A percentile compares a stretch with the other conserved stretches of the same genome.
phyloP scores from a whole-genome alignment of 2,329 filamentous ascomycete species.

The Alternaria sp. region DNA sequence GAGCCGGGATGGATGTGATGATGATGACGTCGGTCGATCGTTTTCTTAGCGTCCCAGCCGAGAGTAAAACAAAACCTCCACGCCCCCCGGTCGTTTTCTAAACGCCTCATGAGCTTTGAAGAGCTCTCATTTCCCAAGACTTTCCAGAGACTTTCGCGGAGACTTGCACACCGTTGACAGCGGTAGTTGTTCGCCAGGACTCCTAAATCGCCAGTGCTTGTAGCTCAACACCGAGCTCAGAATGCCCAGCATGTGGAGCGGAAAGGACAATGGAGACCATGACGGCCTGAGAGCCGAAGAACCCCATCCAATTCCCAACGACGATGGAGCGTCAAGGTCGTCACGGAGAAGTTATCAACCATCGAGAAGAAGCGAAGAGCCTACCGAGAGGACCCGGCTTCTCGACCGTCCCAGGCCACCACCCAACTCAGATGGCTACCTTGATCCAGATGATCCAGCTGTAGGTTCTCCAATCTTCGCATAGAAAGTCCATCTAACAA shows the following conservation, averaged over 20 bases:
- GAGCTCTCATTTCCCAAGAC: slow-evolving; percentile 9
- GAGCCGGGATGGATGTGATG: slow-evolving; percentile 12
- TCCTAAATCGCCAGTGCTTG: slow-evolving; percentile 11
- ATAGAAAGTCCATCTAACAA: slow-evolving; percentile 25
- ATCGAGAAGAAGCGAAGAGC: slow-evolving; percentile 51
- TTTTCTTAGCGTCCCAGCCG: slow-evolving; percentile 26
- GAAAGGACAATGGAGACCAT: slow-evolving; percentile 52
- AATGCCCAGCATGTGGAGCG: slow-evolving; percentile 62
- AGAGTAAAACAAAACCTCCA: slow-evolving; percentile 29
- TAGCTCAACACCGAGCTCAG: slow-evolving; percentile 26
- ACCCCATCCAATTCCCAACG: slow-evolving; percentile 29
- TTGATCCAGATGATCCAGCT: slow-evolving; percentile 82
- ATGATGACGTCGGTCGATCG: slow-evolving; percentile 33
- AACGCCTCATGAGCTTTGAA: slow-evolving; percentile 13
- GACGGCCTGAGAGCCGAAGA: slow-evolving; percentile 40
- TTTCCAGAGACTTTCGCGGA: neutral
- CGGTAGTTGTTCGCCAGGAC: neutral
- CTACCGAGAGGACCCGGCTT: slow-evolving; percentile 71
- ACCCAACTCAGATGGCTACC: slow-evolving; percentile 69
- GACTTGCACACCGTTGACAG: neutral
- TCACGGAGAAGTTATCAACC: slow-evolving; percentile 43
- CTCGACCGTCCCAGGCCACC: slow-evolving; percentile 67
- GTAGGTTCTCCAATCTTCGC: slow-evolving; percentile 60
- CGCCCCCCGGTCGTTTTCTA: slow-evolving; percentile 14
- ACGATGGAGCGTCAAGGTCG: slow-evolving; percentile 37